Base-by-base conservation (phyloP, 257 asterid genomes). In the Penstemon barbatus region DNA sequence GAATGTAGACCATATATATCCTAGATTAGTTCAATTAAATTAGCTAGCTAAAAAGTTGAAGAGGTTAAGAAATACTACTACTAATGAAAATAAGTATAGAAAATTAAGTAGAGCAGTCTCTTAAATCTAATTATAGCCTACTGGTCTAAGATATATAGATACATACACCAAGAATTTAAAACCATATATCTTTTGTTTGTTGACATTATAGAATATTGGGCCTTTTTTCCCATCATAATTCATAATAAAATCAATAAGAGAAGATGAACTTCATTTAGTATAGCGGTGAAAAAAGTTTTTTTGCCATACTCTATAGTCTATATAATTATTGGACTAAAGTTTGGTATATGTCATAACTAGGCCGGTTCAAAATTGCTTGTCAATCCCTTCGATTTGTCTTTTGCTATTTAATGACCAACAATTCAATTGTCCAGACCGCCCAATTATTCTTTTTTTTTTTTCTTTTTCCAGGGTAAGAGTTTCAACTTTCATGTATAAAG, bases 271-370 rank as follows among this genome's bases (percentile, higher is more conserved):
- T 49, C 54, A 3, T 49, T 3, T 49, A 49, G 2, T 49, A 10
- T 49, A 49, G n/a, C n/a, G 3, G 4, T 49, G 5, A 49, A 49
- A 2, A 15, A 3, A 0, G 10, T 3, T 49, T 13, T 10, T 3
- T 59, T 54, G 70, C 51, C 50, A 10, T 54, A 56, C 45, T 68
- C 46, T 56, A 56, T 11, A 56, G n/a, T n/a, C n/a, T n/a, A n/a
- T n/a, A n/a, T n/a, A n/a, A 44, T 69, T 41, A 45, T 57, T 60
- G 42, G 57, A 18, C 0, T 61, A 56, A 57, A 4, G 55, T 37
- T 48, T 55, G 71, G 52, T 54, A 53, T 41, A 48, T 37, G 9
- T 18, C 41, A 39, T 12, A 49, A 4, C 45, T 63, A 43, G 65
- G 52, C 56, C 49, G 42, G 13, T 55, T n/a, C 18, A 10, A 37